Conservation (phyloP, 2,329 filamentous ascomycete genomes). For the Fusarium oxysporum region DNA sequence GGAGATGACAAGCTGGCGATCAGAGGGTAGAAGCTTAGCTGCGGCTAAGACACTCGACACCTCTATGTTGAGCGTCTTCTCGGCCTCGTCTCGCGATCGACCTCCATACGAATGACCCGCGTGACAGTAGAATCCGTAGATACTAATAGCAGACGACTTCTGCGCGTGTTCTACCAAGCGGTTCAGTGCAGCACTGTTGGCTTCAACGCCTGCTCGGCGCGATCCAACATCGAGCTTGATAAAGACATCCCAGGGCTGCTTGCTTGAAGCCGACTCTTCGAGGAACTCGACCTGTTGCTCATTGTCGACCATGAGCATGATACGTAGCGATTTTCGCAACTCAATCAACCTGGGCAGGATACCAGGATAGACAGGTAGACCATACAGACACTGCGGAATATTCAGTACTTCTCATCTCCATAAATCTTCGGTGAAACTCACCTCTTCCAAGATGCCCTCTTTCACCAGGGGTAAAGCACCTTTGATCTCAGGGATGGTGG, state of each 20-base stretch:
- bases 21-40: conserved; percentile 45
- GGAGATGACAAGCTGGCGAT: conserved; percentile 47
- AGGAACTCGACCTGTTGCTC: conserved; percentile 49
- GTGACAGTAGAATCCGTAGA: conserved; percentile 55
- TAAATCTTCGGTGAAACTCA: conserved; percentile 15
- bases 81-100: conserved; percentile 47
- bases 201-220: conserved; percentile 49
- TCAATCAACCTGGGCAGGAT: conserved; percentile 47
- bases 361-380: conserved; percentile 54
- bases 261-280: conserved; percentile 34
- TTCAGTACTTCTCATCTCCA: not conserved
- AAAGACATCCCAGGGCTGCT: conserved; percentile 50
- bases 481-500: conserved; percentile 55
- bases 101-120: conserved; percentile 53
- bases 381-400: conserved; percentile 50
- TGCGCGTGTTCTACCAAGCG: conserved; percentile 45
- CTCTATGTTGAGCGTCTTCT: conserved; percentile 47
- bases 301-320: conserved; percentile 54
- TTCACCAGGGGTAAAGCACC: conserved; percentile 53
- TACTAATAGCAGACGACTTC: conserved; percentile 43
- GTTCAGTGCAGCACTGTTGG: conserved; percentile 42
- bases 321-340: conserved; percentile 46
- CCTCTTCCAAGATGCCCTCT: conserved; percentile 56
- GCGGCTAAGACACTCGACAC: conserved; percentile 48
- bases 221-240: conserved; percentile 54